Conservation (phyloP, 331 rosid genomes). For the Quercus tomentella region DNA sequence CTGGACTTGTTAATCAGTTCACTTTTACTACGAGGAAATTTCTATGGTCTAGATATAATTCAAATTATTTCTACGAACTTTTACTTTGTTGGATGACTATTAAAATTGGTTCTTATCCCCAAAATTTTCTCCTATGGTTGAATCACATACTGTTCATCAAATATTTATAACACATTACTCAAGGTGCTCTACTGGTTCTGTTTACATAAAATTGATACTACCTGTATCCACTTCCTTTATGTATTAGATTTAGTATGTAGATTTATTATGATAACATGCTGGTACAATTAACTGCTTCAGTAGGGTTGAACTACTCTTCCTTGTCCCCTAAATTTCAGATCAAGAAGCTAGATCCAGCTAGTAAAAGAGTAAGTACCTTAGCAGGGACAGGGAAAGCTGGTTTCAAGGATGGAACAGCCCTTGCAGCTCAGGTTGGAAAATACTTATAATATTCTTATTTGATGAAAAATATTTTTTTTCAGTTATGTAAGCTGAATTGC, state of each 20-base stretch:
- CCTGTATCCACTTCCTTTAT: not conserved
- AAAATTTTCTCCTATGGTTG: not conserved
- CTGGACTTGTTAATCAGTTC: not conserved
- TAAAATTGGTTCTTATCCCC: not conserved
- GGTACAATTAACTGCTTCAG: not conserved
- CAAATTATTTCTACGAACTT: not conserved
- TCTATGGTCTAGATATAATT: not conserved
- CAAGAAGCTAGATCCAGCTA: slow-evolving; percentile 77
- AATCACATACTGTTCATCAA: not conserved
- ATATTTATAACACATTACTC: not conserved
- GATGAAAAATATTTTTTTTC: not conserved
- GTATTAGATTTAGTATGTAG: not conserved
- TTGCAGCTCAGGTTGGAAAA: slow-evolving; percentile 68
- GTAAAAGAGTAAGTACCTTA: slow-evolving; percentile 74
- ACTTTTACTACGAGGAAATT: not conserved
- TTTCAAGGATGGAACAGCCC: slow-evolving; percentile 72
- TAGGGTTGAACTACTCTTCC: slow-evolving; percentile 2
- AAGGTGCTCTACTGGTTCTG: not conserved
- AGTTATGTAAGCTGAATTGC: slow-evolving; percentile 7
- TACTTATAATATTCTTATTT: slow-evolving; percentile 8
- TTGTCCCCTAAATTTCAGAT: slow-evolving; percentile 46
- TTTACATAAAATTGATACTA: not conserved
- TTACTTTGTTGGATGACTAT: not conserved
- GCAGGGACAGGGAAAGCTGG: slow-evolving; percentile 97
- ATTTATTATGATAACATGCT: not conserved